Conservation (phyloP, 768 basidiomycete species). For the Lentinula lateritia region DNA sequence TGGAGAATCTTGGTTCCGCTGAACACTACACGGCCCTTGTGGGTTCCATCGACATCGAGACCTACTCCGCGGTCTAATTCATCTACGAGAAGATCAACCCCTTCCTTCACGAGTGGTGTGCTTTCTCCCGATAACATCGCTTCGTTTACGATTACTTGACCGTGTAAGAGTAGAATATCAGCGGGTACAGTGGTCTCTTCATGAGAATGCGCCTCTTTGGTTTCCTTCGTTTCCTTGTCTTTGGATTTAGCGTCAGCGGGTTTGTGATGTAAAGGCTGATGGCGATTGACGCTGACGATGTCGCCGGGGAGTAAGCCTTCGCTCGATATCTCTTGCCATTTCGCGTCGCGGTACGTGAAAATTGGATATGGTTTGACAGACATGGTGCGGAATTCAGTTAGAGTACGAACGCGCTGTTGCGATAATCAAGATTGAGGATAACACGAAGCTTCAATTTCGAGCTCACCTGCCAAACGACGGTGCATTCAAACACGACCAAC, state of each 20-base stretch:
- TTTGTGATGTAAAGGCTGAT: not conserved
- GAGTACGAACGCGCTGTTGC: conserved; percentile 78
- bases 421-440: not conserved
- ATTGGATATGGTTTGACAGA: conserved; percentile 88
- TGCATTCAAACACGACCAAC: conserved; percentile 97
- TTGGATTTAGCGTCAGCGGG: not conserved
- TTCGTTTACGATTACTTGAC: conserved; percentile 96
- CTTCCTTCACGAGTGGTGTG: conserved; percentile 94
- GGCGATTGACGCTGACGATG: conserved; percentile 40
- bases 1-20: conserved; percentile 97
- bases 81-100: conserved; percentile 77
- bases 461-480: conserved; percentile 94
- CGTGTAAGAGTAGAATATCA: conserved; percentile 87
- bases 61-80: conserved; percentile 36
- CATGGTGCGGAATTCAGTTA: conserved; percentile 97
- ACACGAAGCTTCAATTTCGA: not conserved
- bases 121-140: conserved; percentile 99
- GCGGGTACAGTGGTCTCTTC: conserved; percentile 86
- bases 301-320: conserved; percentile 92
- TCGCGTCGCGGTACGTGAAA: conserved; percentile 69
- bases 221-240: not conserved
- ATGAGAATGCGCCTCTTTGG: conserved; percentile 20
- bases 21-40: conserved; percentile 88
- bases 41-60: conserved; percentile 80
- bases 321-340: conserved; percentile 78